Conservation (phyloP, 139 green algal species). For the Chlamydomonas schloesseri region DNA sequence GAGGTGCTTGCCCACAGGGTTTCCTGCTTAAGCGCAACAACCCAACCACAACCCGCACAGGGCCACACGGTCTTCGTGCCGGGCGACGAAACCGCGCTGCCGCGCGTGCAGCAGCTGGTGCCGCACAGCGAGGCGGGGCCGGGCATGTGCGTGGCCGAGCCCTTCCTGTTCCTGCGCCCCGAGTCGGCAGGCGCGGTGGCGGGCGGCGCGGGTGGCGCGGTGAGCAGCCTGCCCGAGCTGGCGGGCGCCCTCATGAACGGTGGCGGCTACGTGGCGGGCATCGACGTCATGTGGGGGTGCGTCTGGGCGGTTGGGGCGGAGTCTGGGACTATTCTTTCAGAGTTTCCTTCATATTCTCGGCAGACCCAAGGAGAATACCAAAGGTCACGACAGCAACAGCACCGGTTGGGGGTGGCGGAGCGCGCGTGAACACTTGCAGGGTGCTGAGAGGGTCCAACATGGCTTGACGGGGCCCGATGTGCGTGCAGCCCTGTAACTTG, state of each 20-base stretch:
- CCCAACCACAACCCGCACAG: neutral
- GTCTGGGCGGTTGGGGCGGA: neutral
- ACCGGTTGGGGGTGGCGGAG: no score
- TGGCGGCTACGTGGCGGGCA: constrained; percentile 7
- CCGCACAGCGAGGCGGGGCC: neutral
- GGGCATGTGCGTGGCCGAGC: constrained; percentile 8
- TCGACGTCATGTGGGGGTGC: constrained; percentile 32
- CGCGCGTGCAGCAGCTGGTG: neutral
- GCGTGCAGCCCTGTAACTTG: no score
- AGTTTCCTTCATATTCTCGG: no score
- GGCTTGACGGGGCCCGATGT: no score
- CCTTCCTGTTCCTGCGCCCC: constrained; percentile 26
- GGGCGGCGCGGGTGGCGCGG: constrained; percentile 4
- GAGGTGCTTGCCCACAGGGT: no score
- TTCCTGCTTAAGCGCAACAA: no score
- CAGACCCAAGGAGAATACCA: no score
- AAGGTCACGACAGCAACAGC: no score
- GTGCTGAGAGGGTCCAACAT: no score
- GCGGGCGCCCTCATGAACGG: neutral
- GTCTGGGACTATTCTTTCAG: no score
- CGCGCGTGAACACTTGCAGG: no score
- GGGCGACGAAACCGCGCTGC: constrained; percentile 14
- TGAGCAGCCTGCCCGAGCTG: neutral
- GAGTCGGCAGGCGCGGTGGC: neutral
- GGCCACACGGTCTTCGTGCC: neutral